phyloP scores from a whole-genome alignment of 202 grass and related monocot species.

The Cymbopogon flexuosus region DNA sequence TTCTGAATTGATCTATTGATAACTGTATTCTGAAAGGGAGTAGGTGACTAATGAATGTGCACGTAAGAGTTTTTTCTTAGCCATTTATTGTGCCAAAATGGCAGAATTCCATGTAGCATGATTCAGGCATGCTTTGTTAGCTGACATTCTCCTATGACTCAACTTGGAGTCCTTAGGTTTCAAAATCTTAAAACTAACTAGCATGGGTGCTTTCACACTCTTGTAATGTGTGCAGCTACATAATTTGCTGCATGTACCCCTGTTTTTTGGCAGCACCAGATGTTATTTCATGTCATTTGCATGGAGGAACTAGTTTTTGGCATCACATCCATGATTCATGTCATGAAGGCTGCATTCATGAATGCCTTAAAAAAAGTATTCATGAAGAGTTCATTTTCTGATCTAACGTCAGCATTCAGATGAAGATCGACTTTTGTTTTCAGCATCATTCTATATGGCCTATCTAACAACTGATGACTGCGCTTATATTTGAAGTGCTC shows the following conservation, averaged over 20 bases:
- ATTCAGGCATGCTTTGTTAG: neutral
- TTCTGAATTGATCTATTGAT: conserved; percentile 13
- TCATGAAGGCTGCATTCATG: neutral
- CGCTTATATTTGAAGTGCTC: neutral
- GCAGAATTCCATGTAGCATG: neutral
- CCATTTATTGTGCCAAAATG: neutral
- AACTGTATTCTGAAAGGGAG: neutral
- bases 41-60: neutral
- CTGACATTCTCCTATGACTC: neutral
- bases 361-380: neutral
- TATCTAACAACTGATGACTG: neutral
- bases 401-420: neutral
- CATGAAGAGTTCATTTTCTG: conserved; percentile 4
- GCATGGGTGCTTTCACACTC: neutral
- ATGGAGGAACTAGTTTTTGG: neutral
- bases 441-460: neutral
- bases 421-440: conserved; percentile 9
- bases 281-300: neutral
- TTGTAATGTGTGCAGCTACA: neutral
- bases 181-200: neutral
- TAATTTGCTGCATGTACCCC: neutral
- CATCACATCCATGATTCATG: neutral
- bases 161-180: neutral
- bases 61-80: neutral
- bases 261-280: neutral